Base-by-base conservation (phyloP, 2,329 filamentous ascomycete species). In the Fusarium napiforme region DNA sequence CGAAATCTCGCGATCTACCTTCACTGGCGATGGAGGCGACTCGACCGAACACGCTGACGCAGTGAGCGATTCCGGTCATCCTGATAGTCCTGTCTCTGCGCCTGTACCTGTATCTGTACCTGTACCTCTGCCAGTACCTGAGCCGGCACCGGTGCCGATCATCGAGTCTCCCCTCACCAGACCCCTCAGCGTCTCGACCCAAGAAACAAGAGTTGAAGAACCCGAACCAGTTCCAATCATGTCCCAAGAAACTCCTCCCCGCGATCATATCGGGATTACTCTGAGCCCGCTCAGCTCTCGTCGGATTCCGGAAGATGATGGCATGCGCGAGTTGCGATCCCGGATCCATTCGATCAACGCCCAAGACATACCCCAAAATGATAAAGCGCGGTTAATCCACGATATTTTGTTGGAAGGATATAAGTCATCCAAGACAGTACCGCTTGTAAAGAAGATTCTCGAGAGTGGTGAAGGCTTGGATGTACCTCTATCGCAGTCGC, bases 301-400 rank as follows among this genome's bases (percentile, higher is more conserved):
- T 19, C 80, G 76, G 43, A 82, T 94, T 45, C 93, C 93, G 2
- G 93, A 92, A 78, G 92, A 96, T 78, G 93, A 96, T 84, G 93
- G 93, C 49, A 95, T 94, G 91, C 85, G 88, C 23, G 82, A 84
- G 61, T 81, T 96, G 75, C 87, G 93, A 76, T 86, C 84, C 72
- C 89, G 89, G 70, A 94, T 96, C 73, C 87, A 92, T 67, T 85
- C 84, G 28, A 92, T 96, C 69, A 92, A 94, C 79, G 85, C 87
- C 32, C 86, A 87, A 73, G 85, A 90, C 30, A 85, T 91, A 53
- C 81, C 87, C 7, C 85, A 87, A 47, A 80, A 85, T 11, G 90
- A 93, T 66, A 95, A 95, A 82, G 93, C 93, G 30, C 88, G 86
- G 67, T 83, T 92, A 77, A 91, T 96, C 81, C 93, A 96, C 80